phyloP scores from a whole-genome alignment of 306 rosid genomes.

The Malus asiatica region DNA sequence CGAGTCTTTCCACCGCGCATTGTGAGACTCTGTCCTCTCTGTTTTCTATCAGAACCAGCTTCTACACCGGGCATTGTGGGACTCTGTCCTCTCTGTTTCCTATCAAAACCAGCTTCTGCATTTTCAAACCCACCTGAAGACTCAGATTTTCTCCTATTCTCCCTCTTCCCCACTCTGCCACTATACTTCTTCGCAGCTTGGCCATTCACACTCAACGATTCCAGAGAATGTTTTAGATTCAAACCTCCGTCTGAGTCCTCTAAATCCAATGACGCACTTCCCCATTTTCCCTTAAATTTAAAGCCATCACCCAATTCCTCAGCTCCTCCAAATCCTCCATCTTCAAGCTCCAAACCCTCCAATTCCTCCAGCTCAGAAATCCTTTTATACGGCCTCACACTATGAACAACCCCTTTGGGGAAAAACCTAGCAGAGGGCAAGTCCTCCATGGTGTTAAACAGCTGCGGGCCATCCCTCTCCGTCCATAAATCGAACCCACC shows the following conservation, averaged over 20 bases:
- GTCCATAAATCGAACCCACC: slow-evolving; percentile 94
- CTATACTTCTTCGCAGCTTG: background rate
- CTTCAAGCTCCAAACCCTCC: slow-evolving; percentile 17
- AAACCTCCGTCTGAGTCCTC: background rate
- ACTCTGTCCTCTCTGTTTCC: slow-evolving; percentile 28
- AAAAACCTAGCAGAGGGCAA: slow-evolving; percentile 85
- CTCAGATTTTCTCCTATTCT: slow-evolving; percentile 24
- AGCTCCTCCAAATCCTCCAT: background rate
- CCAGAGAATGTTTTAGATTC: background rate
- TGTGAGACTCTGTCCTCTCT: slow-evolving; percentile 21
- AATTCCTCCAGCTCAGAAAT: slow-evolving; percentile 32
- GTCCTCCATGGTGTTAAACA: slow-evolving; percentile 70
- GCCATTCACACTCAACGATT: background rate
- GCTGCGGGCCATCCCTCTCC: slow-evolving; percentile 69
- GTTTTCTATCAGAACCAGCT: slow-evolving; percentile 35
- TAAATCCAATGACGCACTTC: background rate
- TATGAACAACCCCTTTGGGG: slow-evolving; percentile 92
- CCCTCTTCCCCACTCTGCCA: slow-evolving; percentile 31
- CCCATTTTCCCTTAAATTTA: slow-evolving; percentile 8
- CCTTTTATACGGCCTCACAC: slow-evolving; percentile 60
- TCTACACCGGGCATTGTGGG: slow-evolving; percentile 14
- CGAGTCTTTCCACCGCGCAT: slow-evolving; percentile 12
- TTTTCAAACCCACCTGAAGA: slow-evolving; percentile 28
- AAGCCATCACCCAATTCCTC: slow-evolving; percentile 9
- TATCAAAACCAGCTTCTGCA: slow-evolving; percentile 28